Evolutionary conservation across 371 early-diverging fungal species (phyloP).

Genomic region (Syncephalastrum sp.): DNA sequence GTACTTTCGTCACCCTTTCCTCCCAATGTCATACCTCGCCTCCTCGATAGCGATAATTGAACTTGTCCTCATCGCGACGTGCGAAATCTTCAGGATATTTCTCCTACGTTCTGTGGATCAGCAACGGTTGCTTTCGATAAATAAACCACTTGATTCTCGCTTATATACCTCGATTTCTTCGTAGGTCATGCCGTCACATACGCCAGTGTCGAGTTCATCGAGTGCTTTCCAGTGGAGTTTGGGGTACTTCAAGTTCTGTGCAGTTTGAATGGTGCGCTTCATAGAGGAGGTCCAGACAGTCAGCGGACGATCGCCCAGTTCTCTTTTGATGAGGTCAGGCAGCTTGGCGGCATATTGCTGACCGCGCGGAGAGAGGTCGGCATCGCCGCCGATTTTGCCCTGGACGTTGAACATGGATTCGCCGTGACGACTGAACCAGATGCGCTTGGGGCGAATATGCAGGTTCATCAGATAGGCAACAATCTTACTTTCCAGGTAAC

Average conservation of each 20-base stretch:
- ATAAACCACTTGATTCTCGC: too few relatives aligned
- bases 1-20: background rate
- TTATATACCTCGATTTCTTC: conserved; percentile 86
- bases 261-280: conserved; percentile 90
- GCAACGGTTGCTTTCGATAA: too few relatives aligned
- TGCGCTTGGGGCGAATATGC: conserved; percentile 87
- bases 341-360: conserved; percentile 78
- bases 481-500: conserved; percentile 92
- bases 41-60: conserved; percentile 89
- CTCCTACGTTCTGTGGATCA: conserved; percentile 11
- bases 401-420: conserved; percentile 86
- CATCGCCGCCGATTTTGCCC: conserved; percentile 96
- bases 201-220: conserved; percentile 96
- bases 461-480: conserved; percentile 98
- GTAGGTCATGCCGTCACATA: conserved; percentile 98
- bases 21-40: conserved; percentile 66
- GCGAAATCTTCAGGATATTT: conserved; percentile 85
- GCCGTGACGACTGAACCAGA: conserved; percentile 87
- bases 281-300: conserved; percentile 97
- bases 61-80: conserved; percentile 95
- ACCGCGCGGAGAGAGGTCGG: conserved; percentile 88
- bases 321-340: conserved; percentile 74
- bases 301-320: conserved; percentile 70
- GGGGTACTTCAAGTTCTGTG: conserved; percentile 68
- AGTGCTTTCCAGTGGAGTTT: conserved; percentile 96